phyloP scores from a whole-genome alignment of 75 land plant species.

The Cryptomeria japonica region DNA sequence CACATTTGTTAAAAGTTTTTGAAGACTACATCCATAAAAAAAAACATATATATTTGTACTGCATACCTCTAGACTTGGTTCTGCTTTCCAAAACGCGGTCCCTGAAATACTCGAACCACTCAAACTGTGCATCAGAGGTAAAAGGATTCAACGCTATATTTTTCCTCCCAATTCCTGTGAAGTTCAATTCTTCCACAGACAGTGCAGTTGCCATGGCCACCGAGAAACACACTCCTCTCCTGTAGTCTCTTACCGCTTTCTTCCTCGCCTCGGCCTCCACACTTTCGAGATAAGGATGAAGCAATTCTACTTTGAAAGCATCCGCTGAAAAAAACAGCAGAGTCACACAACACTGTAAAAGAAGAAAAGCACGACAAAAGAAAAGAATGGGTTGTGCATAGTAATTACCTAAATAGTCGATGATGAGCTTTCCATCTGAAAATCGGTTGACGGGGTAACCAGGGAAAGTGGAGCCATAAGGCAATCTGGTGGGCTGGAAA shows the following conservation, averaged over 20 bases:
- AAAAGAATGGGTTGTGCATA: not conserved
- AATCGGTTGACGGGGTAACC: not conserved
- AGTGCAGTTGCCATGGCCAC: not conserved
- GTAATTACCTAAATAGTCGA: not conserved
- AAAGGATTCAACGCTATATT: not conserved
- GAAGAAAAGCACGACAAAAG: not conserved
- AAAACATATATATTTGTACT: not conserved
- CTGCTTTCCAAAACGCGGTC: not conserved
- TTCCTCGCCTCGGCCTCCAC: not conserved
- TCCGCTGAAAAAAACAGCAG: not conserved
- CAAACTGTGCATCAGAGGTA: not conserved
- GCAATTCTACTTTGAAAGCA: not conserved
- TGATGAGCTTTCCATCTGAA: not conserved
- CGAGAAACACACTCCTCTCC: not conserved
- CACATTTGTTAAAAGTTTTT: not conserved
- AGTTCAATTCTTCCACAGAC: not conserved
- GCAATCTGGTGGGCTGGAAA: not conserved
- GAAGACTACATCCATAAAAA: no score
- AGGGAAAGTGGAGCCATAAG: not conserved
- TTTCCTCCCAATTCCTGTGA: not conserved
- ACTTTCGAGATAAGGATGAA: not conserved
- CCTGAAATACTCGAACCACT: not conserved
- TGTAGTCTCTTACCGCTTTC: not conserved
- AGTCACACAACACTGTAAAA: not conserved
- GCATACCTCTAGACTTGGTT: not conserved